Evolutionary conservation across 2,329 filamentous ascomycete species (phyloP).

Genomic region (Sclerotinia sclerotiorum): DNA sequence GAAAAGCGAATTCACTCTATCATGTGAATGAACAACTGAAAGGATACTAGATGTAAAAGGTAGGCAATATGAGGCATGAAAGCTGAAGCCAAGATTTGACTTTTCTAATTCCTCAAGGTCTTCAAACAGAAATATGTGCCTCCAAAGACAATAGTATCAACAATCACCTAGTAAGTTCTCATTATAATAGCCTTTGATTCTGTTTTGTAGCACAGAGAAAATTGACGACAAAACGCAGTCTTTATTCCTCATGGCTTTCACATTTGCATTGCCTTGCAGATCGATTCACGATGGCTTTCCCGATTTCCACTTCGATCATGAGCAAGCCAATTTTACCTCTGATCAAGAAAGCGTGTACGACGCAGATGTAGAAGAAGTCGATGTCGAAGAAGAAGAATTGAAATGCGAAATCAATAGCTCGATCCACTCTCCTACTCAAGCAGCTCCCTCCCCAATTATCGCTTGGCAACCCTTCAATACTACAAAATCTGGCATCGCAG

Average conservation of each 20-base stretch:
- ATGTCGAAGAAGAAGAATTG: background rate
- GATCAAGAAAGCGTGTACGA: background rate
- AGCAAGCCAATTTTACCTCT: background rate
- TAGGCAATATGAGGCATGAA: background rate
- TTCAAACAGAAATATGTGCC: background rate
- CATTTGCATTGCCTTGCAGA: background rate
- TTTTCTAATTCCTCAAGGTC: background rate
- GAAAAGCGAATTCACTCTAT: background rate
- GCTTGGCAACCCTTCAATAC: background rate
- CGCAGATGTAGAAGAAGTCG: background rate
- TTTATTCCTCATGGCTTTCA: constrained; percentile 11
- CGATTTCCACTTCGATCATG: background rate
- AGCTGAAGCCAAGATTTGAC: background rate
- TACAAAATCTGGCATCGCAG: background rate
- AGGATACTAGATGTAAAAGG: background rate
- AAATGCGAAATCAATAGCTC: background rate
- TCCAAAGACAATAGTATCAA: background rate
- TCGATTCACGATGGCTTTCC: background rate
- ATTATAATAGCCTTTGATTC: background rate
- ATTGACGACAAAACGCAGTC: background rate
- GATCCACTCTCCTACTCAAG: background rate
- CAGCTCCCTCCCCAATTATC: background rate
- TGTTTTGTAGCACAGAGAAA: background rate
- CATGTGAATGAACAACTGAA: background rate
- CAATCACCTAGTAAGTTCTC: background rate